These are phyloP conservation scores for Thraustochytrium striatum DNA, from an alignment of 352 stramenopile species.

Conservation along the genomic window DNA sequence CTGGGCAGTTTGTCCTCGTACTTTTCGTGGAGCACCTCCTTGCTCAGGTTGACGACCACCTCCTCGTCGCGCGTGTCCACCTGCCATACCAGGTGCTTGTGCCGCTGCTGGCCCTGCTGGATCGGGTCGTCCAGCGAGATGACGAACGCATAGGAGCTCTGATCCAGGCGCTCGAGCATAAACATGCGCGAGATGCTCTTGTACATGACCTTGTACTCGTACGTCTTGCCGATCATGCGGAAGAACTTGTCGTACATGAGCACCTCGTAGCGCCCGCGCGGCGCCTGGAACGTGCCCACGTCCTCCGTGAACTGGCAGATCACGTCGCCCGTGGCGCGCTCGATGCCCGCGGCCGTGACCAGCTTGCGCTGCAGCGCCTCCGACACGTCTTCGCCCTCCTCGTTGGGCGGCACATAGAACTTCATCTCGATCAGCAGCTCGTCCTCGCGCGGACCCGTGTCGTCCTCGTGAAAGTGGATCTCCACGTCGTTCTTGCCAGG, in stretches of 20 bases:
- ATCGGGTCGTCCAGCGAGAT: conserved; percentile 98
- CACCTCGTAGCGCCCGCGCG: conserved; percentile 92
- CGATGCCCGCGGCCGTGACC: conserved; percentile 68
- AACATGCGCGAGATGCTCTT: conserved; percentile 98
- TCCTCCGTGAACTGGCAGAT: conserved; percentile 93
- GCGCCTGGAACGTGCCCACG: conserved; percentile 95
- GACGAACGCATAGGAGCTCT: conserved; percentile 92
- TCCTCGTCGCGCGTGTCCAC: conserved; percentile 53
- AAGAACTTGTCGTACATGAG: conserved; percentile 96
- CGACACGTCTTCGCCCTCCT: conserved; percentile 60
- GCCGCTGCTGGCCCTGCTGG: conserved; percentile 95
- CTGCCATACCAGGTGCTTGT: conserved; percentile 97
- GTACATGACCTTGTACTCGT: conserved; percentile 75
- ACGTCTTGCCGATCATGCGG: conserved; percentile 77
- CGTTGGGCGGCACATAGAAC: conserved; percentile 85
- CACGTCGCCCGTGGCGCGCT: conserved; percentile 81
- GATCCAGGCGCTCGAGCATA: conserved; percentile 91
- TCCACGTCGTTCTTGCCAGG: conserved; percentile 96
- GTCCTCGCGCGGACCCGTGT: conserved; percentile 87
- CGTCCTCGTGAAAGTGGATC: conserved; percentile 96
- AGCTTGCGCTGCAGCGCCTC: conserved; percentile 68
- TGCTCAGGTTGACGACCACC: conserved; percentile 47
- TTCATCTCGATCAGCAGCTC: conserved; percentile 90
- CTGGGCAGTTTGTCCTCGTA: conserved; percentile 94
- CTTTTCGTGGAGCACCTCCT: conserved; percentile 91